Conservation (phyloP, 140 eudicot genomes). For the Flaveria floridana region DNA sequence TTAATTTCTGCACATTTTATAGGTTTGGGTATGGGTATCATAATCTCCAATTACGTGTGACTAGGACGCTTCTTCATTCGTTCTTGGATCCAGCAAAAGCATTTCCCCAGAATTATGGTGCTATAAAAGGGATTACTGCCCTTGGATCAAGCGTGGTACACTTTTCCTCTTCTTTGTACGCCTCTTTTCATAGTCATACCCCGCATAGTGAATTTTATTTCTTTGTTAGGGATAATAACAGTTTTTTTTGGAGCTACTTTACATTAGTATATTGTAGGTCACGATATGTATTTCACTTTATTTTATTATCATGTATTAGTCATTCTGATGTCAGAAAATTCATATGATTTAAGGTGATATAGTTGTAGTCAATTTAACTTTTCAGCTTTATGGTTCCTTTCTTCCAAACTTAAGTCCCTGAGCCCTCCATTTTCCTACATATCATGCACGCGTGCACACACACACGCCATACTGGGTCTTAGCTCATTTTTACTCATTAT, state of each 20-base stretch:
- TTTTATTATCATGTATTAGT: too few species aligned
- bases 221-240: too few species aligned
- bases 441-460: background rate
- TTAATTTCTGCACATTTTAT: conserved; percentile 27
- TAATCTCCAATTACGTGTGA: conserved; percentile 85
- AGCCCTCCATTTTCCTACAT: background rate
- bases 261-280: background rate
- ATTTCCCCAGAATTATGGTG: conserved; percentile 90
- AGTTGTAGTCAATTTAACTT: background rate
- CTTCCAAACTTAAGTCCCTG: background rate
- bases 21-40: conserved; percentile 94
- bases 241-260: background rate
- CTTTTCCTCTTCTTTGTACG: background rate
- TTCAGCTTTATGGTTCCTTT: background rate
- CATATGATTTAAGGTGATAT: too few species aligned
- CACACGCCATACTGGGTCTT: background rate
- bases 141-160: conserved; percentile 82
- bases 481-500: background rate
- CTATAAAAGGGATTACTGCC: conserved; percentile 77
- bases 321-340: too few species aligned
- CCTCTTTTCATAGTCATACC: too few species aligned
- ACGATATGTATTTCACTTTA: background rate
- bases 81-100: conserved; percentile 83
- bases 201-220: too few species aligned
- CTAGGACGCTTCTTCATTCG: conserved; percentile 82